phyloP scores from a whole-genome alignment of 352 stramenopile species.

The Globisporangium orthogonon region DNA sequence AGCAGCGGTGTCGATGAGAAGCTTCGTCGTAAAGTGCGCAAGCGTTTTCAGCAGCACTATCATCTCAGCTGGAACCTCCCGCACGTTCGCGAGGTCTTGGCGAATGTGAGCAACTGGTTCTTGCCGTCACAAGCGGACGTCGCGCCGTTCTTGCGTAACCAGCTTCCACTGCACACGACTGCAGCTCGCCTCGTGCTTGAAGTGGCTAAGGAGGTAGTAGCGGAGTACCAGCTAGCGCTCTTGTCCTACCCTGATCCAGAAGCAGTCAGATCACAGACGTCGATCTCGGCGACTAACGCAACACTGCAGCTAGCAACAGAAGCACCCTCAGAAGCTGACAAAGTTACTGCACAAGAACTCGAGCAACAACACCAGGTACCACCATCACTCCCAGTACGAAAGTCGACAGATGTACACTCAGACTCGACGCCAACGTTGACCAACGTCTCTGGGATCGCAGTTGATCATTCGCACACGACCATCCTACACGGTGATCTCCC shows the following conservation, averaged over 20 bases:
- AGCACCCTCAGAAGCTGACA: neutral
- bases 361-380: neutral
- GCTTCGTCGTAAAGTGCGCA: conserved; percentile 32
- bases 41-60: conserved; percentile 74
- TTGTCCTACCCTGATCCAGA: conserved; percentile 14
- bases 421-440: neutral
- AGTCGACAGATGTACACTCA: neutral
- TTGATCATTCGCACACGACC: neutral
- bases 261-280: neutral
- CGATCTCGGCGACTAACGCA: neutral
- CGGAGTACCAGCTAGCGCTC: conserved; percentile 49
- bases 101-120: conserved; percentile 64
- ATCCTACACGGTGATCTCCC: neutral
- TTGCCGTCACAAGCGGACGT: conserved; percentile 46
- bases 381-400: neutral
- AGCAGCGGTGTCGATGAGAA: neutral
- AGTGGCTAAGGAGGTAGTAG: conserved; percentile 41
- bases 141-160: conserved; percentile 47
- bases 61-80: conserved; percentile 57
- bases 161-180: neutral
- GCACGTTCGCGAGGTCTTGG: conserved; percentile 50
- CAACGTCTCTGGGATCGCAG: neutral
- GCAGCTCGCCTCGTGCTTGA: conserved; percentile 7
- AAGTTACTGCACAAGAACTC: neutral
- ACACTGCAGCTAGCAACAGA: neutral